phyloP scores from a whole-genome alignment of 257 asterid species.

The Primulina eburnea region DNA sequence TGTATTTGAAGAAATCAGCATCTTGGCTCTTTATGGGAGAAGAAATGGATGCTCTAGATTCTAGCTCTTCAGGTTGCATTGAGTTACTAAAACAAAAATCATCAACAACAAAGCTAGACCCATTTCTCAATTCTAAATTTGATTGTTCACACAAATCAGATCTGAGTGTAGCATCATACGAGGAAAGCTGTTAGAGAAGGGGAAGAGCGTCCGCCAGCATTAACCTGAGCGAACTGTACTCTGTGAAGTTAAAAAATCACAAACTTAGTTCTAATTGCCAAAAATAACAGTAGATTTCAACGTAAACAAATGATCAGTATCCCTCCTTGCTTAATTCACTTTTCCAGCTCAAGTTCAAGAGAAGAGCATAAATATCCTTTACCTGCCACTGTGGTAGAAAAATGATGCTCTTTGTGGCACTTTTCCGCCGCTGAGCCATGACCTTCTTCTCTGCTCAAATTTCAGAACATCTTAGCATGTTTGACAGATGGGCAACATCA shows the following conservation, averaged over 20 bases:
- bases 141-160: constrained; percentile 55
- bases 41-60: constrained; percentile 49
- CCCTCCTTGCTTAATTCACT: constrained; percentile 11
- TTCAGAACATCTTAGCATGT: constrained; percentile 29
- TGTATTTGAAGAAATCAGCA: constrained; percentile 43
- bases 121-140: constrained; percentile 48
- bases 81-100: constrained; percentile 54
- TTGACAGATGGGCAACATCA: background rate
- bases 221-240: constrained; percentile 36
- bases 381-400: constrained; percentile 71
- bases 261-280: constrained; percentile 18
- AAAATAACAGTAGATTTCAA: constrained; percentile 5
- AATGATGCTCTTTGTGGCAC: constrained; percentile 57
- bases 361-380: constrained; percentile 23
- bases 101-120: constrained; percentile 43
- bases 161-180: constrained; percentile 42
- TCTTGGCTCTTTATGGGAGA: constrained; percentile 46
- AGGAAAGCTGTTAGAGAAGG: constrained; percentile 54
- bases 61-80: constrained; percentile 53
- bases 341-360: constrained; percentile 19
- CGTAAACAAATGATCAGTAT: constrained; percentile 9
- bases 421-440: constrained; percentile 57
- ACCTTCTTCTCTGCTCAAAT: constrained; percentile 71
- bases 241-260: constrained; percentile 43
- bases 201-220: constrained; percentile 38